These are phyloP conservation scores for Neurospora cerealis DNA, from an alignment of 495 filamentous ascomycete genomes.

Conservation along the genomic window DNA sequence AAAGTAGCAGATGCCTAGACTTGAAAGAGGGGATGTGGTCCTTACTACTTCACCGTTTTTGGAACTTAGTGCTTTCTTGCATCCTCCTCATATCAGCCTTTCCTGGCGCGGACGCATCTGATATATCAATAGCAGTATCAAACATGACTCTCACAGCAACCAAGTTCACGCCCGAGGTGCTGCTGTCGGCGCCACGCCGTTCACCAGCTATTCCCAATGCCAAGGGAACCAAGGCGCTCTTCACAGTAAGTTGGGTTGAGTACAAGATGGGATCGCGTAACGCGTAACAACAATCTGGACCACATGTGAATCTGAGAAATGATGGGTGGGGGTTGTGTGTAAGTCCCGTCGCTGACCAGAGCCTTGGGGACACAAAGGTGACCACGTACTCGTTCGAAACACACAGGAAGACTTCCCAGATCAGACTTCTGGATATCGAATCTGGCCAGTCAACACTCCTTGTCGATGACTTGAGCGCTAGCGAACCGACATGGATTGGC, in stretches of 20 bases:
- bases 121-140: not conserved
- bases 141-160: slow-evolving; percentile 56
- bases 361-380: slow-evolving; percentile 8
- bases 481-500: slow-evolving; percentile 69
- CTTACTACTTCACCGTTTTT: not conserved
- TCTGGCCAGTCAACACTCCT: slow-evolving; percentile 57
- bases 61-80: not conserved
- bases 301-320: not conserved
- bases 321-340: not conserved
- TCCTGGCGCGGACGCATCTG: not conserved
- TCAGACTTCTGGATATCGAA: slow-evolving; percentile 62
- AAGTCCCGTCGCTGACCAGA: not conserved
- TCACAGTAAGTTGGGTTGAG: slow-evolving; percentile 36
- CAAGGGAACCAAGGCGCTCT: slow-evolving; percentile 58
- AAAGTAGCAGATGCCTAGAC: not conserved
- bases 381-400: slow-evolving; percentile 77
- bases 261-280: not conserved
- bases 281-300: not conserved
- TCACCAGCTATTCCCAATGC: slow-evolving; percentile 67
- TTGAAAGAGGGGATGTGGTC: not conserved
- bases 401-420: slow-evolving; percentile 64
- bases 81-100: slow-evolving; percentile 1
- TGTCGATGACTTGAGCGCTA: slow-evolving; percentile 51
- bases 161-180: slow-evolving; percentile 70
- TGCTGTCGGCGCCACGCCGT: slow-evolving; percentile 77